These are phyloP conservation scores for Hymenoscyphus albidus DNA, from an alignment of 2,329 filamentous ascomycete species.

Conservation along the genomic window DNA sequence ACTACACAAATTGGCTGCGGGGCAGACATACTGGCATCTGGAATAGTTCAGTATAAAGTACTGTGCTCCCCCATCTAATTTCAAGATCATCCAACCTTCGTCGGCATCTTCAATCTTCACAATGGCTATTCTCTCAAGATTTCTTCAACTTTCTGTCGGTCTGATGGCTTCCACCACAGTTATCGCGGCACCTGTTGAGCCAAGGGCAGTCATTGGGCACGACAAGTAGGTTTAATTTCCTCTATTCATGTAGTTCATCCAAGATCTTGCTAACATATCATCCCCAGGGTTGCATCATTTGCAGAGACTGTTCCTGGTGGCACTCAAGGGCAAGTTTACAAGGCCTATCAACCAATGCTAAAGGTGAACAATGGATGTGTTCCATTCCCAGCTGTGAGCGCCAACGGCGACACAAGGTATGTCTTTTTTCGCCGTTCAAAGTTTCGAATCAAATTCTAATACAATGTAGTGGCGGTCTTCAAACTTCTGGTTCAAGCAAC, in stretches of 20 bases:
- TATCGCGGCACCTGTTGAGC: neutral
- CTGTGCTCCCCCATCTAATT: neutral
- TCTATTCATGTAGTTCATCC: neutral
- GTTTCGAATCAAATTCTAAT: neutral
- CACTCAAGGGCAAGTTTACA: neutral
- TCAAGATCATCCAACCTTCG: neutral
- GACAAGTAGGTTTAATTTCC: neutral
- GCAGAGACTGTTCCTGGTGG: neutral
- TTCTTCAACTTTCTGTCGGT: neutral
- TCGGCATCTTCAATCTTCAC: neutral
- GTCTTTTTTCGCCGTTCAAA: neutral
- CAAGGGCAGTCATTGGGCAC: neutral
- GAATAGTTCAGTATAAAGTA: neutral
- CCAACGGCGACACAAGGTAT: neutral
- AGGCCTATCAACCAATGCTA: neutral
- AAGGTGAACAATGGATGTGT: conserved; percentile 3
- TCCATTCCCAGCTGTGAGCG: neutral
- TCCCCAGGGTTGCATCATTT: neutral
- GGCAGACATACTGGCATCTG: neutral
- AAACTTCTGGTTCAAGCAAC: neutral
- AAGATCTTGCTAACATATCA: neutral
- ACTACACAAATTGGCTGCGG: neutral
- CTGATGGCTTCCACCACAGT: conserved; percentile 1
- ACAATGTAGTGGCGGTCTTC: neutral
- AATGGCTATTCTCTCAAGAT: conserved; percentile 8